Percentiles rank a stretch among this genome's conserved stretches.
Evolutionary conservation across 306 rosid genomes (phyloP).

Genomic region (Malus sieversii): DNA sequence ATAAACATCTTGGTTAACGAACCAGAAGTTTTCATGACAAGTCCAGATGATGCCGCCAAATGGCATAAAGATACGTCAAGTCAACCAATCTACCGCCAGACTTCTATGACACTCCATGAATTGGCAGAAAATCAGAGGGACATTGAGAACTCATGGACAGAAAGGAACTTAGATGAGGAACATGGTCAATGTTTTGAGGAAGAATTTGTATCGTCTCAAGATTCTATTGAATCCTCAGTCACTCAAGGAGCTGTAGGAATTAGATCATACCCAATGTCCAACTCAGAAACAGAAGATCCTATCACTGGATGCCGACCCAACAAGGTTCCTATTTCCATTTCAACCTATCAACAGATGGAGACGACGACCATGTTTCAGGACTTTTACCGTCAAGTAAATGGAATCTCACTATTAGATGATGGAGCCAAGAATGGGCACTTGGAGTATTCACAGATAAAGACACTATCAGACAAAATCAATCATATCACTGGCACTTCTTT

Average conservation of each 20-base stretch:
- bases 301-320: conserved; percentile 25
- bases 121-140: conserved; percentile 33
- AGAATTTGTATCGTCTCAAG: conserved; percentile 67
- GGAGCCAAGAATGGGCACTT: conserved; percentile 28
- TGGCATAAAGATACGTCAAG: conserved; percentile 27
- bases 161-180: conserved; percentile 17
- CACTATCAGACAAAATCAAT: conserved; percentile 24
- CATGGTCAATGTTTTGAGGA: conserved; percentile 46
- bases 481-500: conserved; percentile 25
- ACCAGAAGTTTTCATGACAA: conserved; percentile 38
- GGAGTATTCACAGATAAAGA: conserved; percentile 24
- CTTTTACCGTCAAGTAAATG: conserved; percentile 41
- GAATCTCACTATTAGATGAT: conserved; percentile 32
- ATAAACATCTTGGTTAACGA: conserved; percentile 28
- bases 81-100: conserved; percentile 33
- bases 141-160: conserved; percentile 24
- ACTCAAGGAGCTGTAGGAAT: conserved; percentile 45
- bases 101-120: conserved; percentile 24
- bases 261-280: conserved; percentile 47
- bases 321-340: conserved; percentile 24
- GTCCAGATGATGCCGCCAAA: conserved; percentile 34
- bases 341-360: conserved; percentile 29
- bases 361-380: conserved; percentile 39
- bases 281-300: conserved; percentile 60
- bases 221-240: conserved; percentile 67